Base-by-base conservation (phyloP, 2,329 filamentous ascomycete genomes). In the Akanthomyces dipterigenus region DNA sequence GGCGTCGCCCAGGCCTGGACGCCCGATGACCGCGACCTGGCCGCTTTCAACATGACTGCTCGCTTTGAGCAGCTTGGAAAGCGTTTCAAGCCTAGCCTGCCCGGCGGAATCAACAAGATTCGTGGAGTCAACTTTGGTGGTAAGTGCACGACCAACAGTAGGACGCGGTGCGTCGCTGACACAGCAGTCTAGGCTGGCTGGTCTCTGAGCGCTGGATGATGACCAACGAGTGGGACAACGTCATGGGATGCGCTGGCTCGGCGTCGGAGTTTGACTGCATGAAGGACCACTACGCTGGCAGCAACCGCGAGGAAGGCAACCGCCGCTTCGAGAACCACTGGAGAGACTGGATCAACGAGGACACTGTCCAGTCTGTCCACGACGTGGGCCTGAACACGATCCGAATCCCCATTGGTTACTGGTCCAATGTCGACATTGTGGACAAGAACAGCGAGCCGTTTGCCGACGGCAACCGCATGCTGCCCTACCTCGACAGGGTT, bases 261-360 rank as follows among this genome's bases (percentile, higher is more conserved):
- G 67, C 73, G 3, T 78, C 77, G 50, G 81, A 83, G 67, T 83
- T 81, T 63, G 80, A 83, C 69, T 84, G 82, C 67, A 78, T 84
- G 60, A 69, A 68, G 45, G 69, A 70, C 7, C 58, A 62, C 55
- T 67, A 67, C 48, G 43, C 45, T 3, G 66, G 66, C 20, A 50
- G 36, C 42, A 65, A 71, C 59, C 70, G 70, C 16, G 62, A 66
- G 0, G 69, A 79, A 1, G 79, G 80, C 11, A 80, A 83, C 67
- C 69, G 70, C 4, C 68, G 68, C 38, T 83, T 82, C 67, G 68
- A 76, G 62, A 67, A 70, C 14, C 81, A 84, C 67, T 84, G 81
- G 80, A 68, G 66, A 24, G 65, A 70, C 26, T 61, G 63, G 55
- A 62, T 71, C 55, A 65, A 65, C 58, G 61, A 63, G 16, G 62